Base-by-base conservation (phyloP, 108 stramenopile species). In the Aureococcus anophagefferens region DNA sequence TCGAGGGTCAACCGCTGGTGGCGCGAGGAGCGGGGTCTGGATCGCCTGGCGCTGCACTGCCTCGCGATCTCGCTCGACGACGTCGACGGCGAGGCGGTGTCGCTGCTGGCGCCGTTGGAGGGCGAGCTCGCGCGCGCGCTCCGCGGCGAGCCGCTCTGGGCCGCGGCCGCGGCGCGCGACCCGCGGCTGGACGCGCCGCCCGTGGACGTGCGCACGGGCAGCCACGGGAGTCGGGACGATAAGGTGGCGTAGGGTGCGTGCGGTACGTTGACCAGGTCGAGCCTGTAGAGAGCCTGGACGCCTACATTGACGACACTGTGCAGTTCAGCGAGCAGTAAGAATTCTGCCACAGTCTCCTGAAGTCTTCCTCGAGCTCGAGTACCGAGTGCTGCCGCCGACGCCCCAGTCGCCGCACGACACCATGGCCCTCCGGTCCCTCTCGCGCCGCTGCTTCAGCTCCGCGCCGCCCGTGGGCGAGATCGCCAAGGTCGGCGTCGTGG, bases 401-500 rank as follows among this genome's bases (percentile, higher is more conserved):
- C n/a, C n/a, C n/a, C n/a, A n/a, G n/a, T n/a, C n/a, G n/a, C n/a
- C n/a, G n/a, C n/a, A n/a, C n/a, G n/a, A n/a, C n/a, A n/a, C n/a
- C n/a, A n/a, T n/a, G n/a, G n/a, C n/a, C n/a, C n/a, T n/a, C n/a
- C n/a, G n/a, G n/a, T n/a, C n/a, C n/a, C n/a, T n/a, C n/a, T n/a
- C n/a, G n/a, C n/a, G n/a, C n/a, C n/a, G n/a, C n/a, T n/a, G n/a
- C n/a, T n/a, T n/a, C n/a, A n/a, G n/a, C n/a, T n/a, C n/a, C n/a
- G n/a, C n/a, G n/a, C n/a, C 44, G 65, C 40, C 65, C 30, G 76
- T 69, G 28, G 45, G 66, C 35, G 66, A 63, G 18, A 89, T 95
- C 76, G 85, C 89, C 32, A 90, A 88, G 71, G 77, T 98, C 21
- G 97, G 93, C 33, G 92, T 95, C 32, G 81, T 96, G 37, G 97